Evolutionary conservation across 176 grass and related monocot genomes (phyloP).

Genomic region (Oryza australiensis): DNA sequence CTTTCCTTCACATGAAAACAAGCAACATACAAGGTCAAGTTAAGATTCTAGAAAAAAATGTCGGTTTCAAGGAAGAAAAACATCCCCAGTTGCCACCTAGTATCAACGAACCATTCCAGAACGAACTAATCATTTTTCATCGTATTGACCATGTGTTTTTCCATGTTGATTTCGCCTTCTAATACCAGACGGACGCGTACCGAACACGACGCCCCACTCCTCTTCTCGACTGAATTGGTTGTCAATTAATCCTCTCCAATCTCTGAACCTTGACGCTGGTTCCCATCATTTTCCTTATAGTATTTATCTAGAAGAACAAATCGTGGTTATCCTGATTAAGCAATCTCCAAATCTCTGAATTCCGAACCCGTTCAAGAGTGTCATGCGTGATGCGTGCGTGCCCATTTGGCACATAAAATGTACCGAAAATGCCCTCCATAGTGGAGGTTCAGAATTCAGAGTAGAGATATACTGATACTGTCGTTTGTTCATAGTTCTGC

Average conservation of each 20-base stretch:
- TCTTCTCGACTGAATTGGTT: neutral
- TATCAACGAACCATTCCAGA: neutral
- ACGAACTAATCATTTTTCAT: neutral
- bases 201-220: neutral
- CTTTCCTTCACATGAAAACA: neutral
- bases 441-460: neutral
- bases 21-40: neutral
- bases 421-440: neutral
- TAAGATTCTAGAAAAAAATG: neutral
- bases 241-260: neutral
- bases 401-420: neutral
- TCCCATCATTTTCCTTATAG: neutral
- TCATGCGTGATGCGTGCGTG: neutral
- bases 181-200: neutral
- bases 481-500: neutral
- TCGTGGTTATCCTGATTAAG: neutral
- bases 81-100: neutral
- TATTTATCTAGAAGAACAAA: neutral
- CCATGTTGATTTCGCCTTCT: neutral
- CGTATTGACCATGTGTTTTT: neutral
- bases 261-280: neutral
- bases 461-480: too few species aligned
- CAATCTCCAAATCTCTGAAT: neutral
- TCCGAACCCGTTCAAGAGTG: neutral
- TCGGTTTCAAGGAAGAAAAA: neutral